Evolutionary conservation across 2,329 filamentous ascomycete genomes (phyloP).

Genomic region (Aspergillus ochraceoroseus): DNA sequence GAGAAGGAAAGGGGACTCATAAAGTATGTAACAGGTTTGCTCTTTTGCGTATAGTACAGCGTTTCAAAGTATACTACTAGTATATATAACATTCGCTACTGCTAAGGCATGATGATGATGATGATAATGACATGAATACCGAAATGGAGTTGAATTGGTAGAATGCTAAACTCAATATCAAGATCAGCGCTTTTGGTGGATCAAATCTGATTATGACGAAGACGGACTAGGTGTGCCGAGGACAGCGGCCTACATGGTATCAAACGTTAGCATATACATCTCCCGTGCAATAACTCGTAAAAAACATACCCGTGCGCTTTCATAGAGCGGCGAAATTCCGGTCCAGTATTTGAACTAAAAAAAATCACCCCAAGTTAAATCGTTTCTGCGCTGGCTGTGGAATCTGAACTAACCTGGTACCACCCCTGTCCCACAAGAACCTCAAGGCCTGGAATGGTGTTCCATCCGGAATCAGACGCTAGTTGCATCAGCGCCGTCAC

Average conservation of each 20-base stretch:
- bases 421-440: constrained; percentile 79
- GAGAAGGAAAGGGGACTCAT: no score
- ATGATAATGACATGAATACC: no score
- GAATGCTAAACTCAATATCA: no score
- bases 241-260: constrained; percentile 10
- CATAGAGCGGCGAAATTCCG: constrained; percentile 68
- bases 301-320: constrained; percentile 55
- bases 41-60: no score
- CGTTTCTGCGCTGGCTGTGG: constrained; percentile 11
- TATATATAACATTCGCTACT: no score
- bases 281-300: not conserved
- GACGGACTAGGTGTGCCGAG: constrained; percentile 8
- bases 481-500: constrained; percentile 81
- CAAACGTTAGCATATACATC: not conserved
- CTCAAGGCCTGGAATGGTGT: constrained; percentile 78
- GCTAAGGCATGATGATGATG: no score
- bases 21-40: no score
- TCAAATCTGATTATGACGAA: no score
- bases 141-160: no score
- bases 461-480: constrained; percentile 73
- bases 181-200: no score
- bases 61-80: no score
- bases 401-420: constrained; percentile 62
- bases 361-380: constrained; percentile 7
- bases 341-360: constrained; percentile 76